Evolutionary conservation across 2,329 filamentous ascomycete species (phyloP), one percentile per base, ranked within the genome.

Genomic region (Alternaria hordeiaustralica): DNA sequence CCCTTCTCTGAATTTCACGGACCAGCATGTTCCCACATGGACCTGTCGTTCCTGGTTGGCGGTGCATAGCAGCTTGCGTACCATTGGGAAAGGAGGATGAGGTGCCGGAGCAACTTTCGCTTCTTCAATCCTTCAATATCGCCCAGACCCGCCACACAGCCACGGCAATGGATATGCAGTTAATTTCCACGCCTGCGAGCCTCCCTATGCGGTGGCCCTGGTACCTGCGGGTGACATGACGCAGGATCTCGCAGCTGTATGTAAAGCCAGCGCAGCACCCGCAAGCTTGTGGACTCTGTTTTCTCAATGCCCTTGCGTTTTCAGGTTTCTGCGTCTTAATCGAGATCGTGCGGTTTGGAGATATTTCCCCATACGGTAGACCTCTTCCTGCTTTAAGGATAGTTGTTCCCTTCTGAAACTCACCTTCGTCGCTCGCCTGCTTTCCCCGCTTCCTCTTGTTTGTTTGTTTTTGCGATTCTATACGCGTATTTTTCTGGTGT

Each of bases 211-310:
- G 30, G 21, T 41, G 36, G 65, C 60, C 61, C 36, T 57, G 41
- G 60, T 59, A 60, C 66, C 63, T 69, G 68, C 66, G 66, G 54
- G 60, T 45, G 8, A n/a, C 66, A 64, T 69, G 64, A 65, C 68
- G 56, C 62, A 51, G 64, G 50, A 10, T 26, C 18, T 15, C n/a
- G 23, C 25, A 28, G 18, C 44, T 11, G 28, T 59, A 70, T 64
- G 58, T 61, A 67, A 69, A 64, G 65, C 54, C 65, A 69, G 51
- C 68, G 63, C 65, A 69, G 36, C 63, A 60, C 66, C 61, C 68
- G 53, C 62, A 54, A 23, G 44, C 13, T 41, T 30, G 33, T 56
- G 56, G 58, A 47, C 58, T 66, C 47, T 63, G 64, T 58, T 57
- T 56, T 47, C 30, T 41, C 49, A 12, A 23, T 36, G 45, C 26